These are phyloP conservation scores for Talaromyces sp. DNA, from an alignment of 2,329 filamentous ascomycete species.

Conservation along the genomic window DNA sequence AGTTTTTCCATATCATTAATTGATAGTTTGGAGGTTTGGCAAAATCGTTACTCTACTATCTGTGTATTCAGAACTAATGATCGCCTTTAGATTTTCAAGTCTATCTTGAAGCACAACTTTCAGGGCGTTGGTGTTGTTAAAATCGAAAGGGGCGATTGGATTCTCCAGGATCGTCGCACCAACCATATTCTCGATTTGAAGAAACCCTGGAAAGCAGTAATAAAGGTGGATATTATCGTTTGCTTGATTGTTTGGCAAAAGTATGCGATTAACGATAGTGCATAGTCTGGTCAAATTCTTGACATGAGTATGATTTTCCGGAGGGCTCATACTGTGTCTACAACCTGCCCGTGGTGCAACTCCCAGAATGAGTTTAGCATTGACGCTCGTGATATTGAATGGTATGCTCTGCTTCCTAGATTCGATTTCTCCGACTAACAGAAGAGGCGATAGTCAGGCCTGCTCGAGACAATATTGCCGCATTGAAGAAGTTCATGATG, in stretches of 20 bases:
- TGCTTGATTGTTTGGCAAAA: background rate
- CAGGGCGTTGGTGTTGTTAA: background rate
- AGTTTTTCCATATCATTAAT: background rate
- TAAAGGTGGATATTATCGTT: background rate
- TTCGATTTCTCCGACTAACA: too few species aligned
- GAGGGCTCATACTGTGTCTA: background rate
- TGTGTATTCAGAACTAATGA: background rate
- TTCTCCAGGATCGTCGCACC: background rate
- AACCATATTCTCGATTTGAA: background rate
- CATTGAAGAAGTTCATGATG: background rate
- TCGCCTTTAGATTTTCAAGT: background rate
- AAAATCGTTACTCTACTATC: background rate
- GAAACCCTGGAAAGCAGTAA: conserved; percentile 1
- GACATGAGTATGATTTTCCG: conserved; percentile 11
- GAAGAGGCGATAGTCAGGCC: too few species aligned
- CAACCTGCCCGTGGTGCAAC: conserved; percentile 1
- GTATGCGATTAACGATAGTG: background rate
- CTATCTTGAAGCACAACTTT: background rate
- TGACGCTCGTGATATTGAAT: background rate
- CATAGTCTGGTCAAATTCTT: conserved; percentile 8
- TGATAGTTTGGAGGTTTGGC: conserved; percentile 6
- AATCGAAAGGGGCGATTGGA: background rate
- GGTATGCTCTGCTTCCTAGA: background rate
- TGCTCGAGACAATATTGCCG: background rate
- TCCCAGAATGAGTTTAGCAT: background rate